Percentiles rank a stretch among this genome's conserved stretches.
Evolutionary conservation across 2,329 filamentous ascomycete species (phyloP).

Genomic region (Cladosporium sp.): DNA sequence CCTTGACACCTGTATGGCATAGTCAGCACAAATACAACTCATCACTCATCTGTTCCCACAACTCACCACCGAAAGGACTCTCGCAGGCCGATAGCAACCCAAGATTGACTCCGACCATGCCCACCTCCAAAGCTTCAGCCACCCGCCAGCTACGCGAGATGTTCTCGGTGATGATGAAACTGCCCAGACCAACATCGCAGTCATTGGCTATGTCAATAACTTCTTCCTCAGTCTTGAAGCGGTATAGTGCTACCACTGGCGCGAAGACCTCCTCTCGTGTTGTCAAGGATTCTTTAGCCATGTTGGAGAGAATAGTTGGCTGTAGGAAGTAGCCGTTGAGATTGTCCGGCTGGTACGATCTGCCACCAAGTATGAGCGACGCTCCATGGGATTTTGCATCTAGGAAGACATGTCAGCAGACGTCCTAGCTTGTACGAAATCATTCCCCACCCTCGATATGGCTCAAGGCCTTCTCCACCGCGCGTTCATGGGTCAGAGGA

Average conservation of each 20-base stretch:
- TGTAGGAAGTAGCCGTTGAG: slow-evolving; percentile 68
- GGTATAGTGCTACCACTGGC: slow-evolving; percentile 63
- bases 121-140: slow-evolving; percentile 39
- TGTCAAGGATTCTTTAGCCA: slow-evolving; percentile 59
- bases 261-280: slow-evolving; percentile 65
- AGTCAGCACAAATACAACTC: not conserved
- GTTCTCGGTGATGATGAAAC: slow-evolving; percentile 45
- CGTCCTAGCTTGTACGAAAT: not conserved
- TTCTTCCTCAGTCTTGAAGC: slow-evolving; percentile 67
- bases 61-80: slow-evolving; percentile 23
- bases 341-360: slow-evolving; percentile 39
- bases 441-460: slow-evolving; percentile 16
- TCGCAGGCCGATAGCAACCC: slow-evolving; percentile 23
- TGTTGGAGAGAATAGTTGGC: slow-evolving; percentile 63
- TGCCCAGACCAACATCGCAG: slow-evolving; percentile 64
- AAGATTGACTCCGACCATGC: slow-evolving; percentile 23
- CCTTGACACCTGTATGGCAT: slow-evolving; percentile 56
- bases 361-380: slow-evolving; percentile 62
- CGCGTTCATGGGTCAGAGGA: slow-evolving; percentile 10
- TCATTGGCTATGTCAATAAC: slow-evolving; percentile 61
- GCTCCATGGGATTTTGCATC: slow-evolving; percentile 64
- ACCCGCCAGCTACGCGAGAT: slow-evolving; percentile 36
- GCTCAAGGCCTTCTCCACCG: slow-evolving; percentile 19
- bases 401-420: slow-evolving; percentile 5
- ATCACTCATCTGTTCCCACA: not conserved